Conservation (phyloP, 1,284 basidiomycete species). For the Pseudozyma thailandica region DNA sequence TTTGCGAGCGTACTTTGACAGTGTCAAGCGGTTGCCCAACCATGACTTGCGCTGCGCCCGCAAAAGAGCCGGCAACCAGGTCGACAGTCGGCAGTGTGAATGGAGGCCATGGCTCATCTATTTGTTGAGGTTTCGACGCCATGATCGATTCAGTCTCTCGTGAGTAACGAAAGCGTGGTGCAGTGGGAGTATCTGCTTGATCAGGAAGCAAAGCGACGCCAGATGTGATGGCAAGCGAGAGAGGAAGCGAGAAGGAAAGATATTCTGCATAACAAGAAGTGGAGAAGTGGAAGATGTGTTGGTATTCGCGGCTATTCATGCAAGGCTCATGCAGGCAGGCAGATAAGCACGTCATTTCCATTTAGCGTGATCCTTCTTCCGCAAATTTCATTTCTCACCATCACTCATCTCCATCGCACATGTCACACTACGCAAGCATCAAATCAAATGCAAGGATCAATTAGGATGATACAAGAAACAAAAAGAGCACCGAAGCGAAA, state of each 20-base stretch:
- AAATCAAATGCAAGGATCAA: neutral
- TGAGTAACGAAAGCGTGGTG: too few relatives aligned
- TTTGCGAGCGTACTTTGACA: conserved; percentile 53
- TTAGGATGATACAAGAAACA: conserved; percentile 6
- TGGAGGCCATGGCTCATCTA: conserved; percentile 44
- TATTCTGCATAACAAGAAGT: neutral
- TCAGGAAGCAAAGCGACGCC: neutral
- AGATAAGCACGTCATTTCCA: conserved; percentile 8
- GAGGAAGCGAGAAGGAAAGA: neutral
- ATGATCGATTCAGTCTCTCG: too few relatives aligned
- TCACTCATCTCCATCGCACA: neutral
- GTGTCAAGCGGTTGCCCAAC: conserved; percentile 60
- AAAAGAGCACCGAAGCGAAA: conserved; percentile 2
- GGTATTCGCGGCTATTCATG: conserved; percentile 8
- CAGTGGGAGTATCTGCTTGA: neutral
- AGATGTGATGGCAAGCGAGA: neutral
- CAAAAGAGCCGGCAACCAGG: conserved; percentile 48
- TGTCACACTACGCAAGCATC: too few relatives aligned
- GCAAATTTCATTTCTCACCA: neutral
- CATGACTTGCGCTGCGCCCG: conserved; percentile 56
- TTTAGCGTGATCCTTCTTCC: neutral
- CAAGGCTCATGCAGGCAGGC: conserved; percentile 1
- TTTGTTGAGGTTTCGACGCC: neutral
- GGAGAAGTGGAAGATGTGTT: neutral
- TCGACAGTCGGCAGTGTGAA: conserved; percentile 50